Percentiles rank a stretch among this genome's conserved stretches.
These are phyloP conservation scores for Mortierella sp. DNA, from an alignment of 371 early-diverging fungal species.

Conservation along the genomic window DNA sequence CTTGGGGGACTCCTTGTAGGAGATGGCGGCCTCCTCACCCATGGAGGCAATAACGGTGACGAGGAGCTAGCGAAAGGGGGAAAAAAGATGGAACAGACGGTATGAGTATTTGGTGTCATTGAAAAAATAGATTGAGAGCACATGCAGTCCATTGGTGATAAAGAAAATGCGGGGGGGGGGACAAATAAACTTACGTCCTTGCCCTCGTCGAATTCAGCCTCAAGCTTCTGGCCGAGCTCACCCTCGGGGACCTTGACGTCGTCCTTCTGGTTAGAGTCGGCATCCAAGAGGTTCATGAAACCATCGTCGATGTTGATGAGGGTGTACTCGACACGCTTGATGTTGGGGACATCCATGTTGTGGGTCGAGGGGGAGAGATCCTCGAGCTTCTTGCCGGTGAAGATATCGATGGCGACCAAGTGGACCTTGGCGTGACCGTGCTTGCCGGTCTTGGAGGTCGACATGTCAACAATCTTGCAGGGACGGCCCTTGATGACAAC, in stretches of 20 bases:
- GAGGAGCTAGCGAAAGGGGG: slow-evolving; percentile 62
- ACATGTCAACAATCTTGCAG: slow-evolving; percentile 99
- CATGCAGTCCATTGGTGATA: slow-evolving; percentile 42
- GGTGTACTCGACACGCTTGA: slow-evolving; percentile 86
- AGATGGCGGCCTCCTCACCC: slow-evolving; percentile 93
- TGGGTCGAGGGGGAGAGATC: slow-evolving; percentile 99
- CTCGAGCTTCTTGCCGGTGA: slow-evolving; percentile 94
- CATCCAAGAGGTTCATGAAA: slow-evolving; percentile 90
- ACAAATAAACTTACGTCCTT: slow-evolving; percentile 61
- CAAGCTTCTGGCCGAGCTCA: slow-evolving; percentile 86
- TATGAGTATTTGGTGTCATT: neutral
- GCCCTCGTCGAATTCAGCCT: slow-evolving; percentile 83
- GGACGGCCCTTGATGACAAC: slow-evolving; percentile 98
- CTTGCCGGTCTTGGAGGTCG: slow-evolving; percentile 97
- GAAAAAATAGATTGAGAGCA: neutral
- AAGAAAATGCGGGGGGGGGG: neutral
- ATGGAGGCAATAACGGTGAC: slow-evolving; percentile 92
- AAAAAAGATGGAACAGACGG: slow-evolving; percentile 4
- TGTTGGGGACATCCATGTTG: slow-evolving; percentile 99
- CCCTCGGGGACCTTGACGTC: slow-evolving; percentile 95
- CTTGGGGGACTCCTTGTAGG: slow-evolving; percentile 76
- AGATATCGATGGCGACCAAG: slow-evolving; percentile 96
- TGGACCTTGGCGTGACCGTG: slow-evolving; percentile 99
- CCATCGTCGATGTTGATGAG: slow-evolving; percentile 94
- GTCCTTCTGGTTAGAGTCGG: slow-evolving; percentile 90